Conservation (phyloP, 2,329 filamentous ascomycete species). For the Fonsecaea multimorphosa region DNA sequence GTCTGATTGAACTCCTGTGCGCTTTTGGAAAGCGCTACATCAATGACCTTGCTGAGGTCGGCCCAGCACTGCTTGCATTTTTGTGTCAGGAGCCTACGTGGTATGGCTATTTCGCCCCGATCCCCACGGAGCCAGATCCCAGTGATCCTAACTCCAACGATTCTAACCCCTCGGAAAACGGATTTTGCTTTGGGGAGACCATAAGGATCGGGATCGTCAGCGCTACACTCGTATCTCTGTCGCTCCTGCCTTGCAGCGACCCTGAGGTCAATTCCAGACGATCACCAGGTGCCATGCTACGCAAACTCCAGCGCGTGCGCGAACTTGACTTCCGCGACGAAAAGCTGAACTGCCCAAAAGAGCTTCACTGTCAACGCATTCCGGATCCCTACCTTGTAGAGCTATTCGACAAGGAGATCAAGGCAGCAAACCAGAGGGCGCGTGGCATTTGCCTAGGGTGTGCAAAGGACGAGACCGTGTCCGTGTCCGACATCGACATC, state of each 20-base stretch:
- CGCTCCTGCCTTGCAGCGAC: not conserved
- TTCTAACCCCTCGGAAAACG: no score
- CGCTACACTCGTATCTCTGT: not conserved
- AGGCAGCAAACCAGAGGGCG: not conserved
- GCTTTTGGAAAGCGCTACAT: not conserved
- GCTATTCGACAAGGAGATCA: not conserved
- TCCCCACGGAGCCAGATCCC: not conserved
- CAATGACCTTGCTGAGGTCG: not conserved
- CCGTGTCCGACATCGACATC: not conserved
- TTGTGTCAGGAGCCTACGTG: not conserved
- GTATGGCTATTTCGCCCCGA: not conserved
- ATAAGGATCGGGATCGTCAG: not conserved
- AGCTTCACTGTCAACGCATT: not conserved
- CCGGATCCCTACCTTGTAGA: not conserved
- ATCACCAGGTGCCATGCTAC: not conserved
- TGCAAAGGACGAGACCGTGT: not conserved
- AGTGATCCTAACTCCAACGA: no score
- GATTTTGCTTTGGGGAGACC: not conserved
- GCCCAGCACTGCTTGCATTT: not conserved
- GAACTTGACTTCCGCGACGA: not conserved
- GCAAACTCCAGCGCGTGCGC: not conserved
- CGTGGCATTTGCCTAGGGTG: not conserved
- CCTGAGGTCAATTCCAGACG: not conserved
- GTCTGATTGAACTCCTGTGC: not conserved
- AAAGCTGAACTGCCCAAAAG: not conserved